Percentiles rank a stretch among this genome's conserved stretches.
Evolutionary conservation across 768 basidiomycete genomes (phyloP).

Genomic region (Lactarius evosmus): DNA sequence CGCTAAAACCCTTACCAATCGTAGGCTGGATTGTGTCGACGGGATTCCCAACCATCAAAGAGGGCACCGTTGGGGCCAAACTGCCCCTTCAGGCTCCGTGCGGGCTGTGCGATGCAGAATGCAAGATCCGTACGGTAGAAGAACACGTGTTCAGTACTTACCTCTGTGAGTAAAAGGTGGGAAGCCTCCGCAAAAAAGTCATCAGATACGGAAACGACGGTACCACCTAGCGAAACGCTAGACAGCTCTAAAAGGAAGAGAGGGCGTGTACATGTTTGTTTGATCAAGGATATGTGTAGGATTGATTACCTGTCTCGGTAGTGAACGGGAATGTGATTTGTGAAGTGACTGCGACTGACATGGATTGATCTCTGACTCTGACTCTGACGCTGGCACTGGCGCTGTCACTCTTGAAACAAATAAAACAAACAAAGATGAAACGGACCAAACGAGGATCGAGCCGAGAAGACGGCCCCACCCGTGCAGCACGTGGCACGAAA

Average conservation of each 20-base stretch:
- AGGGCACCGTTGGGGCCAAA: constrained; percentile 95
- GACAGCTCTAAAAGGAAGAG: constrained; percentile 68
- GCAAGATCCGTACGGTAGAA: background rate
- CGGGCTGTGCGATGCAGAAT: constrained; percentile 51
- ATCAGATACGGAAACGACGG: constrained; percentile 76
- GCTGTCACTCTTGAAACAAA: background rate
- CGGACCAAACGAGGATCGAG: constrained; percentile 41
- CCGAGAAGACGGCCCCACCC: constrained; percentile 41
- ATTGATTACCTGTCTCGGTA: constrained; percentile 47
- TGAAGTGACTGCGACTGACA: constrained; percentile 31
- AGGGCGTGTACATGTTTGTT: background rate
- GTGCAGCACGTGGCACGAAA: constrained; percentile 39
- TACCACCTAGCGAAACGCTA: constrained; percentile 76
- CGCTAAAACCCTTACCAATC: constrained; percentile 65
- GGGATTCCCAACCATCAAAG: constrained; percentile 91
- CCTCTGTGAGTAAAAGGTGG: constrained; percentile 81
- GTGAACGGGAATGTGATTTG: constrained; percentile 47
- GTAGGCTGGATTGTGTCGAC: constrained; percentile 81
- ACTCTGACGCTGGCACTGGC: too few relatives aligned
- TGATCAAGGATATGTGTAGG: background rate
- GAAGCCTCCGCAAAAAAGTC: constrained; percentile 92
- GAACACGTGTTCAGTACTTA: constrained; percentile 36
- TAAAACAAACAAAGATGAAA: constrained; percentile 20
- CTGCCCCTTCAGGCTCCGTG: constrained; percentile 88
- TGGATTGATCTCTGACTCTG: too few relatives aligned